These are phyloP conservation scores for Neospermospora avenae DNA, from an alignment of 2,329 filamentous ascomycete genomes.

Conservation along the genomic window DNA sequence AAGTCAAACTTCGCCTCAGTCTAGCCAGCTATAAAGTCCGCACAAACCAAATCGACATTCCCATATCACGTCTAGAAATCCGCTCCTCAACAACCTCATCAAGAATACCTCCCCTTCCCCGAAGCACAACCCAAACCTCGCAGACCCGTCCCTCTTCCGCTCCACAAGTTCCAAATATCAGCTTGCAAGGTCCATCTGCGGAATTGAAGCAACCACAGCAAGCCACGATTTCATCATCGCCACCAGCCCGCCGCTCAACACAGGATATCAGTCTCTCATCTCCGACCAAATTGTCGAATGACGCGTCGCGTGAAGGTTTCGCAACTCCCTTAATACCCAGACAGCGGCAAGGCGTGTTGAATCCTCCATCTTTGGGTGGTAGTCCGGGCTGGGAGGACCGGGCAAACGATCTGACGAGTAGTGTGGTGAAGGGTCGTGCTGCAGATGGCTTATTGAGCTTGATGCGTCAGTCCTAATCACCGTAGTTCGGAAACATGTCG, in stretches of 20 bases:
- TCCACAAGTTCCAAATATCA: conserved; percentile 1
- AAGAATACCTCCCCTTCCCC: not conserved
- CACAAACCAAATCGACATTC: conserved; percentile 66
- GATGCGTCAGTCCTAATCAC: not conserved
- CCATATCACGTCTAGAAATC: conserved; percentile 57
- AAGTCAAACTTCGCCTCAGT: conserved; percentile 64
- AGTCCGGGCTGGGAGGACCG: not conserved
- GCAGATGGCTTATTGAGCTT: conserved; percentile 8
- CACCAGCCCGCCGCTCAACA: not conserved
- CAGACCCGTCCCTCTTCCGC: not conserved
- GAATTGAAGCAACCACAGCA: conserved; percentile 2
- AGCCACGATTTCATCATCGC: conserved; percentile 12
- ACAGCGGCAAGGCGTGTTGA: conserved; percentile 17
- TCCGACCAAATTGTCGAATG: conserved; percentile 4
- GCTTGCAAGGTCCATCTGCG: conserved; percentile 11
- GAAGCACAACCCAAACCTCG: not conserved
- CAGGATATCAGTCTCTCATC: not conserved
- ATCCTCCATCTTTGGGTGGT: conserved; percentile 10
- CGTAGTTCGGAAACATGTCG: not conserved
- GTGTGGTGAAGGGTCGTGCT: not conserved
- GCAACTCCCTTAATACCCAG: conserved; percentile 18
- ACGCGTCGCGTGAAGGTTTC: not conserved
- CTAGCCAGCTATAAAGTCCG: conserved; percentile 73
- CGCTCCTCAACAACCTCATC: conserved; percentile 22
- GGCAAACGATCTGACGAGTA: not conserved